Percentiles rank a stretch among this genome's conserved stretches.
Conservation (phyloP, 345 rosid genomes). For the Carallia brachiata region DNA sequence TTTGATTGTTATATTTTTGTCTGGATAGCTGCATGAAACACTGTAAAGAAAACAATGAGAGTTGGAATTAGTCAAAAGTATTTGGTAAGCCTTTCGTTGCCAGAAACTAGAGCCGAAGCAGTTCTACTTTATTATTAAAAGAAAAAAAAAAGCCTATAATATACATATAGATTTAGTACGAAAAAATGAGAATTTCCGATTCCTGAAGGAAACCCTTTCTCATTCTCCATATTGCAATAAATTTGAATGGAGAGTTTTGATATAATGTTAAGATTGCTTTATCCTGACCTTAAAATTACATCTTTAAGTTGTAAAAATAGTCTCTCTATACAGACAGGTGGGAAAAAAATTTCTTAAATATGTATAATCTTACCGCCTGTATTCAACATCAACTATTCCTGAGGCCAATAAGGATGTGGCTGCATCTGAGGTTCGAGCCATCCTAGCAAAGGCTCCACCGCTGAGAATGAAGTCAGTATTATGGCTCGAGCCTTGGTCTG, state of each 20-base stretch:
- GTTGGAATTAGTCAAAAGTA: constrained; percentile 10
- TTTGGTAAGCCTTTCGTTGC: neutral
- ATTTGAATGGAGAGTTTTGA: too few relatives aligned
- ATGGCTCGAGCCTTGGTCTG: constrained; percentile 54
- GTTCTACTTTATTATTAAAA: neutral
- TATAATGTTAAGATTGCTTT: too few relatives aligned
- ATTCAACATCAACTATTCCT: constrained; percentile 59
- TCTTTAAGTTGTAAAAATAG: too few relatives aligned
- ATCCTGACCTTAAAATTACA: too few relatives aligned
- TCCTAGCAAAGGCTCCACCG: constrained; percentile 44
- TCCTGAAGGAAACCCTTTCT: neutral
- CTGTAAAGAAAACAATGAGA: constrained; percentile 27
- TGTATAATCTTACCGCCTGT: constrained; percentile 46
- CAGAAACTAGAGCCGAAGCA: neutral
- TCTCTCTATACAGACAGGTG: too few relatives aligned
- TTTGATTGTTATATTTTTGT: constrained; percentile 61
- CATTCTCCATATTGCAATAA: too few relatives aligned
- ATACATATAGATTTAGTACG: too few relatives aligned
- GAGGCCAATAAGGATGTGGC: constrained; percentile 42
- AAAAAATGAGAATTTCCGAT: neutral
- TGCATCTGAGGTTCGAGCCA: constrained; percentile 57
- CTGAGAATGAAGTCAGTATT: constrained; percentile 60
- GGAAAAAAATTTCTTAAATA: neutral
- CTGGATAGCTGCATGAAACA: constrained; percentile 61
- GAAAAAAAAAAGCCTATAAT: too few relatives aligned